Evolutionary conservation across 345 rosid genomes (phyloP).

Genomic region (Citrus medica): DNA sequence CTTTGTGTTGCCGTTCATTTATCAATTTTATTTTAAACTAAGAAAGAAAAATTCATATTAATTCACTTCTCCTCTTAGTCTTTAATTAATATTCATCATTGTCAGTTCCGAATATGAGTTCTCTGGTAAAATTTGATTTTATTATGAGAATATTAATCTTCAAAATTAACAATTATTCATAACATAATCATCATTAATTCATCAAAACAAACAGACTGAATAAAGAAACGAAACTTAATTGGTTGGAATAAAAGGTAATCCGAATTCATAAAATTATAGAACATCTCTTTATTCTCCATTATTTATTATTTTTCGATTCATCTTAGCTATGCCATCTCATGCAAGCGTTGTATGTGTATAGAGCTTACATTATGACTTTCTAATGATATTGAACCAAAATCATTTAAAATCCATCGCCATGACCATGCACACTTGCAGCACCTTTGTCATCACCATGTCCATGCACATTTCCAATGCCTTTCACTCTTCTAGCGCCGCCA

Average conservation of each 20-base stretch:
- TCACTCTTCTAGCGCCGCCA: not conserved
- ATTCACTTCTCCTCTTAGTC: too few relatives aligned
- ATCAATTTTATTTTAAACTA: too few relatives aligned
- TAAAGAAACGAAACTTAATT: not conserved
- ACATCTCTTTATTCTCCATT: not conserved
- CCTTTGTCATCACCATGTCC: not conserved
- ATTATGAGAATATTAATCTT: too few relatives aligned
- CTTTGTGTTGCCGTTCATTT: too few relatives aligned
- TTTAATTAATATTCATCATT: too few relatives aligned
- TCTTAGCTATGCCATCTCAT: not conserved
- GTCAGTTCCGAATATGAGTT: too few relatives aligned
- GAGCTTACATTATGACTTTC: not conserved
- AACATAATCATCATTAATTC: too few relatives aligned
- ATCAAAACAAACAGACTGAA: not conserved
- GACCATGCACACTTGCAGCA: not conserved
- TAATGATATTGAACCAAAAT: not conserved
- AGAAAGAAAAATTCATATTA: too few relatives aligned
- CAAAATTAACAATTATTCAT: too few relatives aligned
- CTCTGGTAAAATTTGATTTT: too few relatives aligned
- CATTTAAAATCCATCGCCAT: not conserved
- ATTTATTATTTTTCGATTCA: not conserved
- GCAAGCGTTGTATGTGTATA: not conserved
- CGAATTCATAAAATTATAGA: not conserved
- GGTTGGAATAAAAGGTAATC: not conserved
- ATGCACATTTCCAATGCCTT: not conserved